These are phyloP conservation scores for Tuctoria greenei DNA, from an alignment of 176 grass and related monocot species.

Conservation along the genomic window DNA sequence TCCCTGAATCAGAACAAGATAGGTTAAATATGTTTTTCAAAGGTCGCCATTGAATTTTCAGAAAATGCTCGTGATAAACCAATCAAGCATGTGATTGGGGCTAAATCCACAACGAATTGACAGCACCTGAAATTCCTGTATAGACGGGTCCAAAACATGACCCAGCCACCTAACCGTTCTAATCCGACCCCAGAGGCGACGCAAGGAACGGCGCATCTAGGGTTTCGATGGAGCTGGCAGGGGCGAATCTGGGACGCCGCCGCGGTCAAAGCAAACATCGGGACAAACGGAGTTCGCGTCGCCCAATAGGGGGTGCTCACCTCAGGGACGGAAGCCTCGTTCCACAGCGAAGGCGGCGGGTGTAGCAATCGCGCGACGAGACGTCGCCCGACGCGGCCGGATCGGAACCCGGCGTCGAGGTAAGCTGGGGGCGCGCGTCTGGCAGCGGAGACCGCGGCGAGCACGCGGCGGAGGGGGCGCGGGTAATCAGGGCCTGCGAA, in stretches of 20 bases:
- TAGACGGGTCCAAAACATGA: neutral
- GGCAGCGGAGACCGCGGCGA: neutral
- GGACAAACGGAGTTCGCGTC: neutral
- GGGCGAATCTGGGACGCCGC: slow-evolving; percentile 35
- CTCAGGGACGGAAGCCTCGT: slow-evolving; percentile 7
- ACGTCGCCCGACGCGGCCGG: slow-evolving; percentile 32
- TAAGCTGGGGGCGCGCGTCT: neutral
- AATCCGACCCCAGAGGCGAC: neutral
- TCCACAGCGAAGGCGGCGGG: neutral
- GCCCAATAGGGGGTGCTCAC: neutral
- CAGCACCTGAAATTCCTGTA: neutral
- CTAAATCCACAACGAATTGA: neutral
- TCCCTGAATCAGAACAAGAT: slow-evolving; percentile 26
- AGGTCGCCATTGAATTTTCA: neutral
- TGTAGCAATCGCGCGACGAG: neutral
- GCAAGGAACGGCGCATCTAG: slow-evolving; percentile 10
- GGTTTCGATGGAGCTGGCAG: slow-evolving; percentile 1
- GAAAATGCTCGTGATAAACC: neutral
- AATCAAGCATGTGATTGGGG: neutral
- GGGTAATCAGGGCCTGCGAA: neutral
- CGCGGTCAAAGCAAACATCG: slow-evolving; percentile 2
- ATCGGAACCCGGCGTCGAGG: slow-evolving; percentile 3
- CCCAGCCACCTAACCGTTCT: neutral
- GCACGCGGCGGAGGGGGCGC: neutral
- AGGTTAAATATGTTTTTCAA: slow-evolving; percentile 5